Evolutionary conservation across 495 filamentous ascomycete species (phyloP).

Genomic region (Lentithecium fluviatile): DNA sequence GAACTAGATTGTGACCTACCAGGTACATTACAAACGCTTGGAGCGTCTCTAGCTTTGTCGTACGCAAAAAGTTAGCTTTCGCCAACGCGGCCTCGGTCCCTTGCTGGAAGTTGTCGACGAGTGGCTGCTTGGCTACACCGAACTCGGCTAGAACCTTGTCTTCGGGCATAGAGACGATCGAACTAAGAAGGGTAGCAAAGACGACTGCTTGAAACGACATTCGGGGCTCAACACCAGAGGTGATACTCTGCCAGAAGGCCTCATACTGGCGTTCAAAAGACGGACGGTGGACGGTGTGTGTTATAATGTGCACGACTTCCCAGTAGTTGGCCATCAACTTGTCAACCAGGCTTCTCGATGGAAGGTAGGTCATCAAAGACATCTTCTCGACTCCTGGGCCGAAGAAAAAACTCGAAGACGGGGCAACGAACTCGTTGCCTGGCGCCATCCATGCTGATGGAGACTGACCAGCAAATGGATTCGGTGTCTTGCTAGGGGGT

Average conservation of each 20-base stretch:
- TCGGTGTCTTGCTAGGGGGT: constrained; percentile 5
- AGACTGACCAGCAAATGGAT: constrained; percentile 9
- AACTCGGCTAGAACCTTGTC: constrained; percentile 51
- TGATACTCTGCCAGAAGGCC: constrained; percentile 61
- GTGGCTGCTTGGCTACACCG: constrained; percentile 50
- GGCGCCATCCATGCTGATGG: constrained; percentile 37
- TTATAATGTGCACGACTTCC: constrained; percentile 63
- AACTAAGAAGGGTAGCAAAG: constrained; percentile 66
- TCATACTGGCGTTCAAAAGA: constrained; percentile 63
- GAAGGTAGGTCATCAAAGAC: constrained; percentile 57
- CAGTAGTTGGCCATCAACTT: constrained; percentile 64
- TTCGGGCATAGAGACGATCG: constrained; percentile 62
- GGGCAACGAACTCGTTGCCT: constrained; percentile 43
- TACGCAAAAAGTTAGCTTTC: constrained; percentile 66
- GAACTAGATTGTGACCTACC: constrained; percentile 46
- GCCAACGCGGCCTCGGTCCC: constrained; percentile 63
- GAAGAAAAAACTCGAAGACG: constrained; percentile 67
- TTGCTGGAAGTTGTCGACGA: constrained; percentile 60
- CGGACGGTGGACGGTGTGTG: constrained; percentile 61
- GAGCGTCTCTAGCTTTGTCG: constrained; percentile 66
- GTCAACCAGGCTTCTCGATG: constrained; percentile 51
- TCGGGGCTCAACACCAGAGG: constrained; percentile 55
- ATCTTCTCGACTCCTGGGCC: constrained; percentile 50
- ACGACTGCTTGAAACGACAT: constrained; percentile 65
- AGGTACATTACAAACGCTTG: constrained; percentile 75